These are phyloP conservation scores for Phytopythium chamaehyphon DNA, from an alignment of 352 stramenopile species.

Conservation along the genomic window DNA sequence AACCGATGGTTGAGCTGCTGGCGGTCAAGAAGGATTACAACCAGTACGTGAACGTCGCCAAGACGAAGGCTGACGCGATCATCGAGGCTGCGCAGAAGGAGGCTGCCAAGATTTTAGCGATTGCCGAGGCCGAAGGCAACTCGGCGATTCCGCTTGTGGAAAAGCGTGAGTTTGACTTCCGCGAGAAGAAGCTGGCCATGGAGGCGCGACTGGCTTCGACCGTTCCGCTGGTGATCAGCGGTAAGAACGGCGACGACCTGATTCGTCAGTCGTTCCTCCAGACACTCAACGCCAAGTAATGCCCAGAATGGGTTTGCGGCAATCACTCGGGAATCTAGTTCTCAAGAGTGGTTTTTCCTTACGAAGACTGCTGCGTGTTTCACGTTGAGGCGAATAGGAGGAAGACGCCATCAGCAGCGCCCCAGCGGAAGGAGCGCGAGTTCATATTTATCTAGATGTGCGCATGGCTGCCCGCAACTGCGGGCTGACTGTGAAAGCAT, in stretches of 20 bases:
- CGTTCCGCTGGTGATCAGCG: slow-evolving; percentile 76
- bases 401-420: no score
- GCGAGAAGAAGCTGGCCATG: slow-evolving; percentile 65
- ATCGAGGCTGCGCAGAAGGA: slow-evolving; percentile 68
- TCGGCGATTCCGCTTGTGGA: slow-evolving; percentile 53
- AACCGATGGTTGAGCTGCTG: slow-evolving; percentile 51
- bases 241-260: slow-evolving; percentile 79
- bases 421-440: no score
- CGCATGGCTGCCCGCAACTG: no score
- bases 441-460: no score
- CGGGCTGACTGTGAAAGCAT: no score
- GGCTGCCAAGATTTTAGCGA: slow-evolving; percentile 44
- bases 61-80: slow-evolving; percentile 56
- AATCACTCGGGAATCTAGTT: no score
- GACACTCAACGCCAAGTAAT: slow-evolving; percentile 27
- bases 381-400: no score
- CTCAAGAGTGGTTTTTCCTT: no score
- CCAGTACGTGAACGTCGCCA: slow-evolving; percentile 61
- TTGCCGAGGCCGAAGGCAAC: slow-evolving; percentile 58
- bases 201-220: slow-evolving; percentile 49
- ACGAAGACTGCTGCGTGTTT: no score
- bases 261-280: slow-evolving; percentile 65
- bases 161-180: slow-evolving; percentile 78
- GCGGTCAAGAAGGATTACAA: slow-evolving; percentile 58
- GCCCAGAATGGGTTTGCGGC: no score